These are phyloP conservation scores for Chaetomium olivaceum DNA, from an alignment of 2,329 filamentous ascomycete species.

Conservation along the genomic window DNA sequence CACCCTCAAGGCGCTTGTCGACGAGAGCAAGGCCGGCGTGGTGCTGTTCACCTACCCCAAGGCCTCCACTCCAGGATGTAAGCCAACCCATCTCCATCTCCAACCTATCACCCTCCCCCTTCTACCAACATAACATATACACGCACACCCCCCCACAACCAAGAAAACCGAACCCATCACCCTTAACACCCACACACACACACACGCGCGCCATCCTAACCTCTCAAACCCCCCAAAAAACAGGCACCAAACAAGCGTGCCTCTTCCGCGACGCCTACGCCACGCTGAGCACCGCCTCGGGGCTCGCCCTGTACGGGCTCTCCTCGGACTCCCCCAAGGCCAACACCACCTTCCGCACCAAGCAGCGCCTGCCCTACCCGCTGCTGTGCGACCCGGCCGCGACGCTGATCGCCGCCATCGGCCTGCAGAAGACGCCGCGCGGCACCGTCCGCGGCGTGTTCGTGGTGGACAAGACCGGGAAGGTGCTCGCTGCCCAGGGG, in stretches of 20 bases:
- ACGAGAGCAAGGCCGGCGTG: constrained; percentile 80
- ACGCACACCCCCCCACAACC: background rate
- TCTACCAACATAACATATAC: background rate
- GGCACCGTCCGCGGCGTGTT: constrained; percentile 87
- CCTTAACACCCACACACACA: background rate
- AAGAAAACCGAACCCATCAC: background rate
- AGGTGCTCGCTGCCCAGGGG: constrained; percentile 70
- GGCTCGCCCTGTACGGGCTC: constrained; percentile 85
- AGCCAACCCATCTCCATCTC: constrained; percentile 43
- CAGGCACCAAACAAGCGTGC: constrained; percentile 91
- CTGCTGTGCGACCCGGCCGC: constrained; percentile 80
- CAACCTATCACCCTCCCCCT: background rate
- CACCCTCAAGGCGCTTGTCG: constrained; percentile 76
- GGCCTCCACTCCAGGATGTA: constrained; percentile 92
- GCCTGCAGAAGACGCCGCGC: constrained; percentile 81
- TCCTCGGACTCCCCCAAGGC: constrained; percentile 85
- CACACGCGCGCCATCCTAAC: background rate
- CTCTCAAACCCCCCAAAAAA: constrained; percentile 43
- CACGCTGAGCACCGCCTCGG: constrained; percentile 68
- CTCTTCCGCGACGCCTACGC: constrained; percentile 86
- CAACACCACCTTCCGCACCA: constrained; percentile 89
- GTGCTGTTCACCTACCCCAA: constrained; percentile 95
- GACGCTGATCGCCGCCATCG: constrained; percentile 79
- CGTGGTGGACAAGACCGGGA: constrained; percentile 77
- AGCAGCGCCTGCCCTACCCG: constrained; percentile 85